These are phyloP conservation scores for Leishmania arabica DNA, from an alignment of 208 protist species.

Conservation along the genomic window DNA sequence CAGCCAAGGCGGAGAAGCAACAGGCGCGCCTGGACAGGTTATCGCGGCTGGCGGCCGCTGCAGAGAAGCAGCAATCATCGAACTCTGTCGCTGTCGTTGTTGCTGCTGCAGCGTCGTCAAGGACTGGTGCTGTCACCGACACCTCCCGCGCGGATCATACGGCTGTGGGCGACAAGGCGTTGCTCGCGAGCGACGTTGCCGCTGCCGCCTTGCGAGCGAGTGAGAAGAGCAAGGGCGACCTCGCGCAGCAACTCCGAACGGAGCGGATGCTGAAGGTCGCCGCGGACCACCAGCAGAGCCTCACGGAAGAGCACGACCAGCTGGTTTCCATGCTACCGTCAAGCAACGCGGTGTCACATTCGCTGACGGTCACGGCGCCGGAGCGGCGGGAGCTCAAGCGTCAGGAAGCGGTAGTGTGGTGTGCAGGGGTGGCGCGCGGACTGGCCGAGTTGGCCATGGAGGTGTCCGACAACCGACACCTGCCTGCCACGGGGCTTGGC, in stretches of 20 bases:
- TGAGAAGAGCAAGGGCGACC: slow-evolving; percentile 7
- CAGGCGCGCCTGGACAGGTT: slow-evolving; percentile 64
- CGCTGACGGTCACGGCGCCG: neutral
- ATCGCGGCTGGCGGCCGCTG: slow-evolving; percentile 49
- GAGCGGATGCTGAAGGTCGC: slow-evolving; percentile 38
- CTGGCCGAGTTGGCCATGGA: slow-evolving; percentile 63
- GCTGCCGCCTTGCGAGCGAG: slow-evolving; percentile 13
- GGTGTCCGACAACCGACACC: slow-evolving; percentile 79
- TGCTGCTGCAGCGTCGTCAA: neutral
- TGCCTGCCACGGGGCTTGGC: slow-evolving; percentile 29
- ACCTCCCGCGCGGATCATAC: slow-evolving; percentile 12
- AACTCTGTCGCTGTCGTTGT: neutral
- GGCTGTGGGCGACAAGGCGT: slow-evolving; percentile 32
- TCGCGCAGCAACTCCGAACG: slow-evolving; percentile 24
- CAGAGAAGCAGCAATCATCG: slow-evolving; percentile 37
- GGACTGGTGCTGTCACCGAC: neutral
- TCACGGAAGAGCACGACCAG: slow-evolving; percentile 18
- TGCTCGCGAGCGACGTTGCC: slow-evolving; percentile 15
- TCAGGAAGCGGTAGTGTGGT: slow-evolving; percentile 32
- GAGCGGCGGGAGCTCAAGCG: slow-evolving; percentile 5
- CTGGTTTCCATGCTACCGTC: neutral
- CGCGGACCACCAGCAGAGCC: slow-evolving; percentile 7
- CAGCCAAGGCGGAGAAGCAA: slow-evolving; percentile 51
- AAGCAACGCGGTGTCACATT: neutral
- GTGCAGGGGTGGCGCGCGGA: slow-evolving; percentile 44